Percentiles rank a stretch among this genome's conserved stretches.
phyloP scores from a whole-genome alignment of 495 filamentous ascomycete genomes.

The Xylaria castorea region DNA sequence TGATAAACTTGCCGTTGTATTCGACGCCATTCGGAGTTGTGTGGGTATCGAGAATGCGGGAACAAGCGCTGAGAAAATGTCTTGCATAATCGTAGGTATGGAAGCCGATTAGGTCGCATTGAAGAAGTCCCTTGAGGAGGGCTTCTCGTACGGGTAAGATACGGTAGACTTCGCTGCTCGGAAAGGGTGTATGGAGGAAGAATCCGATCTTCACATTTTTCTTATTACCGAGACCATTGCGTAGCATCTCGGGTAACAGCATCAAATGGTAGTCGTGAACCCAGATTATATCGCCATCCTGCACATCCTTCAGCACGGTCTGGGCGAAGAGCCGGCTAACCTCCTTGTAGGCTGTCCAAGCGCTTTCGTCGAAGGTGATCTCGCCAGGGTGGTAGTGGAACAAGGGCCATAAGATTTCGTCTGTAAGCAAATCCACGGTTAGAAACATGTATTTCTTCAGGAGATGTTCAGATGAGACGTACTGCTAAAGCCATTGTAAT shows the following conservation, averaged over 20 bases:
- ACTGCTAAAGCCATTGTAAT: constrained; percentile 92
- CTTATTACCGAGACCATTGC: constrained; percentile 73
- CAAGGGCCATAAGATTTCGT: constrained; percentile 93
- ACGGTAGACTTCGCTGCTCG: constrained; percentile 88
- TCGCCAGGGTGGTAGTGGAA: constrained; percentile 97
- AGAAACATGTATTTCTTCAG: background rate
- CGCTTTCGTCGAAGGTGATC: constrained; percentile 84
- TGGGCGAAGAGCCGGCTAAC: constrained; percentile 89
- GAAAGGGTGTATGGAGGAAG: constrained; percentile 95
- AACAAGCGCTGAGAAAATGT: constrained; percentile 88
- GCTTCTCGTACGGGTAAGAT: constrained; percentile 87
- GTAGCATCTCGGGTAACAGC: constrained; percentile 85
- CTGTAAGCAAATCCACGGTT: constrained; percentile 48
- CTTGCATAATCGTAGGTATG: constrained; percentile 94
- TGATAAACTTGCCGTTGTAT: constrained; percentile 74
- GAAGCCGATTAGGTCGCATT: constrained; percentile 89
- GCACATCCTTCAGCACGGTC: constrained; percentile 71
- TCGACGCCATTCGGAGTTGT: constrained; percentile 87
- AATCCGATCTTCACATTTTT: constrained; percentile 91
- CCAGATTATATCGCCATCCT: constrained; percentile 87
- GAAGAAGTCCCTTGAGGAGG: constrained; percentile 77
- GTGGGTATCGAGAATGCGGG: constrained; percentile 72
- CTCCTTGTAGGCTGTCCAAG: constrained; percentile 85
- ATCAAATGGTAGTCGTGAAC: constrained; percentile 97
- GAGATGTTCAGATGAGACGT: background rate